A percentile compares a stretch with the other conserved stretches of the same genome.
Conservation (phyloP, 169 alveolate genomes). For the Cryptosporidium meleagridis region DNA sequence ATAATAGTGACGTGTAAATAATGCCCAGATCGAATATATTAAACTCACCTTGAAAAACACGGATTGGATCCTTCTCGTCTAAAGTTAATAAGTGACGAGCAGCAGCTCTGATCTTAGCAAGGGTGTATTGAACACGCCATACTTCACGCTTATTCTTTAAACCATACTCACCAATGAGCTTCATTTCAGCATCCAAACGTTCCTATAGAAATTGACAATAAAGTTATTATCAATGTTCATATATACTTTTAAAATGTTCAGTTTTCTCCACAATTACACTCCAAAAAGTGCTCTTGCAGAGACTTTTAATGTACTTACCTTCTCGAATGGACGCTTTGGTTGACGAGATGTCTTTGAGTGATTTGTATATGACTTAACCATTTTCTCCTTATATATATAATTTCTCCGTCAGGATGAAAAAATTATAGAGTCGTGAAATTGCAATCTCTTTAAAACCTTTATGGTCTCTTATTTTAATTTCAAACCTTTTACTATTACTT, state of each 20-base stretch:
- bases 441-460: background rate
- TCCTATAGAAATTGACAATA: slow-evolving; percentile 81
- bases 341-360: slow-evolving; percentile 90
- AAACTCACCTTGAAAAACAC: slow-evolving; percentile 93
- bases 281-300: background rate
- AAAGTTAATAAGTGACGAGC: slow-evolving; percentile 98
- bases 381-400: slow-evolving; percentile 62
- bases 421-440: slow-evolving; percentile 19
- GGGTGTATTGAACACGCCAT: slow-evolving; percentile 97
- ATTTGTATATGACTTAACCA: slow-evolving; percentile 89
- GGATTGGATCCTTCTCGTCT: slow-evolving; percentile 95
- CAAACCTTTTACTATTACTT: background rate
- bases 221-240: background rate
- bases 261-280: background rate
- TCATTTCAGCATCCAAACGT: slow-evolving; percentile 94
- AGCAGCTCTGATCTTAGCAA: slow-evolving; percentile 99
- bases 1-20: background rate
- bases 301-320: slow-evolving; percentile 80
- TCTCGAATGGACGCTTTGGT: slow-evolving; percentile 96
- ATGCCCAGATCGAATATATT: background rate
- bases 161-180: slow-evolving; percentile 99
- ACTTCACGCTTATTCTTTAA: slow-evolving; percentile 99
- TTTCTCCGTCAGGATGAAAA: slow-evolving; percentile 9
- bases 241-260: background rate
- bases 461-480: background rate